Base-by-base conservation (phyloP, 352 stramenopile species). In the Globisporangium acanthophoron region DNA sequence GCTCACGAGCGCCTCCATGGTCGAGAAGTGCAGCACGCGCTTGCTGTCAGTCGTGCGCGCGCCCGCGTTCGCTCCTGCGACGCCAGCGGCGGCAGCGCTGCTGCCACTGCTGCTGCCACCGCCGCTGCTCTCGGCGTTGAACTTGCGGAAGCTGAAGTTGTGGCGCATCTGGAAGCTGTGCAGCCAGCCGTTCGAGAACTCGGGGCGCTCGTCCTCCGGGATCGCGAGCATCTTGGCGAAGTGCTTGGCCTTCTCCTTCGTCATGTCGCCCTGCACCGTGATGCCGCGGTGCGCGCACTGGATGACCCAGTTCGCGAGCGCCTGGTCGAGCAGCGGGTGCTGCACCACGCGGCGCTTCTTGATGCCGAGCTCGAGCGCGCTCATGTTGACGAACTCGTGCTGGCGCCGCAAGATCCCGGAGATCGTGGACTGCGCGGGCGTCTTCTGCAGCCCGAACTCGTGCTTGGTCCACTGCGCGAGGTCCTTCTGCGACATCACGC, bases 331-430 rank as follows among this genome's bases (percentile, higher is more conserved):
- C 45, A 86, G 71, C 55, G 82, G 82, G 58, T 90, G 81, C 56
- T 92, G 79, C 64, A 91, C 83, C 7, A 91, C 81, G 56, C 84
- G 84, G 20, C 82, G 73, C 65, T 91, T 94, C 70, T 92, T 91
- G 67, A 91, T 89, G 18, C 77, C 76, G 13, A 91, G 67, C 60
- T 94, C 84, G 12, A 91, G 69, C 35, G 77, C 80, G 35, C 78
- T 89, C 76, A 91, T 91, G 67, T 91, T 88, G 56, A 87, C 82
- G 57, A 92, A 94, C 66, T 92, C 78, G 56, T 94, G 84, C 68
- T 92, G 80, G 52, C 83, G 78, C 0, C 80, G 73, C 40, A 94
- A 56, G 62, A 94, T 94, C 29, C 83, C 83, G 24, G 78, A 90
- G 60, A 94, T 94, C 27, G 84, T 94, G 0, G 81, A 90, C 67